phyloP scores from a whole-genome alignment of 1,284 basidiomycete genomes.

The Cryptococcus sp. region DNA sequence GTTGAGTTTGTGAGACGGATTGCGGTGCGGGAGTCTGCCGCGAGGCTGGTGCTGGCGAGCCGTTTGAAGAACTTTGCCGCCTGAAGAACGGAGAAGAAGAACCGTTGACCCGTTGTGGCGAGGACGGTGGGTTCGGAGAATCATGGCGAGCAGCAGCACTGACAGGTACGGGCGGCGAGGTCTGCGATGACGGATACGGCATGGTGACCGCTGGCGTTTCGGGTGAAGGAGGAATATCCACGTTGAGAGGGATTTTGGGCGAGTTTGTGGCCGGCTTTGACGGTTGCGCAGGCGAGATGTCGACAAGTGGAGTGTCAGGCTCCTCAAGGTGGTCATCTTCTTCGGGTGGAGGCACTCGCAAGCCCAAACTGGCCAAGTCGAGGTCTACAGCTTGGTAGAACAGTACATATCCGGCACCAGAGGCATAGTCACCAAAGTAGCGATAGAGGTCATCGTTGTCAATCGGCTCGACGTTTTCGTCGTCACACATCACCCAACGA shows the following conservation, averaged over 20 bases:
- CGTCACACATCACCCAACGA: slow-evolving; percentile 92
- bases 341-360: slow-evolving; percentile 21
- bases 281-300: not conserved
- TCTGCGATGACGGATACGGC: no score
- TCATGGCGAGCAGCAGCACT: not conserved
- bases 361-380: slow-evolving; percentile 67
- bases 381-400: slow-evolving; percentile 95
- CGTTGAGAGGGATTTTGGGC: not conserved
- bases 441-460: slow-evolving; percentile 85
- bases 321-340: not conserved
- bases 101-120: not conserved
- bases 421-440: slow-evolving; percentile 88
- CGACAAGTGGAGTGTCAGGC: not conserved
- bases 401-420: slow-evolving; percentile 91
- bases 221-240: slow-evolving; percentile 3
- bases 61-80: not conserved
- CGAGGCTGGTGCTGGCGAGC: no score
- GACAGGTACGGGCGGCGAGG: not conserved
- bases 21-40: not conserved
- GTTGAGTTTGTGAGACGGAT: not conserved
- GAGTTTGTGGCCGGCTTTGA: not conserved
- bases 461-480: slow-evolving; percentile 85
- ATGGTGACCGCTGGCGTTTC: not conserved
- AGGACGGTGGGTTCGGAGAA: not conserved
- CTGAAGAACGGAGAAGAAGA: not conserved